Conservation (phyloP, 192 early-diverging fungal species). For the Coemansia sp. region DNA sequence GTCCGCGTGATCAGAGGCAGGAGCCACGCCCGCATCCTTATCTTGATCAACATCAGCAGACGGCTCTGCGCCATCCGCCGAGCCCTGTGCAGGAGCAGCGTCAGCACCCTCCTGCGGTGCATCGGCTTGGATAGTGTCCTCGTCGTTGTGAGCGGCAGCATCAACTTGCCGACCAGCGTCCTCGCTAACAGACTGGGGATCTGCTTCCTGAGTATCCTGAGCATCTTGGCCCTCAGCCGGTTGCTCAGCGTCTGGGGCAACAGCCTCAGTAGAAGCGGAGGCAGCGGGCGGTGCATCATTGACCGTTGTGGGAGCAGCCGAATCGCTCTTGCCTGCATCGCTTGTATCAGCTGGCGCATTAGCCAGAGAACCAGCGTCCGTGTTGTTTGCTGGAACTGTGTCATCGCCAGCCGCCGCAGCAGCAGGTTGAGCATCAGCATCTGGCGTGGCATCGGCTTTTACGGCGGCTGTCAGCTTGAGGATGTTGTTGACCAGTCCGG, state of each 20-base stretch:
- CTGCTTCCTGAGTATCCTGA: conserved; percentile 10
- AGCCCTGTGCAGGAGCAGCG: neutral
- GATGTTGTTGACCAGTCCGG: conserved; percentile 39
- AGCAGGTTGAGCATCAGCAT: neutral
- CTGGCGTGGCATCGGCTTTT: neutral
- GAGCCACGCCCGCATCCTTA: neutral
- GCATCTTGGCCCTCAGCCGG: conserved; percentile 5
- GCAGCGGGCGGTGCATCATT: conserved; percentile 9
- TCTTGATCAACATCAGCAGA: conserved; percentile 6
- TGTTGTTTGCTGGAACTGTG: neutral
- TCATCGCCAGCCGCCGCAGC: neutral
- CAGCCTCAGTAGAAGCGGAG: neutral
- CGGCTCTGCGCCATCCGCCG: conserved; percentile 12
- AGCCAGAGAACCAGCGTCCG: neutral
- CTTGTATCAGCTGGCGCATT: conserved; percentile 8
- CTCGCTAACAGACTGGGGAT: conserved; percentile 10
- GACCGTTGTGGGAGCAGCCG: neutral
- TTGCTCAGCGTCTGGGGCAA: conserved; percentile 9
- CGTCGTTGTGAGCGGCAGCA: conserved; percentile 3
- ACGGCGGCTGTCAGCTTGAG: conserved; percentile 1
- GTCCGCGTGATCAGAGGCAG: conserved; percentile 7
- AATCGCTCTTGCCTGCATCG: conserved; percentile 6
- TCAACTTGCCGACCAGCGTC: conserved; percentile 3
- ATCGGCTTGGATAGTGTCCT: neutral
- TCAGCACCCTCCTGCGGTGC: conserved; percentile 6